Percentiles rank a stretch among this genome's conserved stretches.
These are phyloP conservation scores for Prunus campanulata DNA, from an alignment of 306 rosid species.

Conservation along the genomic window DNA sequence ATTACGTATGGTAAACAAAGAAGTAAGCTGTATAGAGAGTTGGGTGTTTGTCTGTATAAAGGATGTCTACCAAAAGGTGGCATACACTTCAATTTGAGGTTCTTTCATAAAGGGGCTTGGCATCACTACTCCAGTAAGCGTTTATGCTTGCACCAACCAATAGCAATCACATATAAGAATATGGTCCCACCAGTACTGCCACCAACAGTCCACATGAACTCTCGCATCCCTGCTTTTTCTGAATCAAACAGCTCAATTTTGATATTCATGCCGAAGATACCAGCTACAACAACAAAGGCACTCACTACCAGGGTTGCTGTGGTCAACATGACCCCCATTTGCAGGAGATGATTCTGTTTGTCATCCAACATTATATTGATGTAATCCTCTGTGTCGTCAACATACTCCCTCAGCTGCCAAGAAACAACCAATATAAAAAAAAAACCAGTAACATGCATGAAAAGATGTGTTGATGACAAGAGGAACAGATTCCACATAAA, in stretches of 20 bases:
- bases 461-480: neutral
- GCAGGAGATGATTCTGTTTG: slow-evolving; percentile 96
- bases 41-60: neutral
- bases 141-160: slow-evolving; percentile 69
- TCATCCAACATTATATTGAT: slow-evolving; percentile 99
- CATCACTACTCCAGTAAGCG: slow-evolving; percentile 54
- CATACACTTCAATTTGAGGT: neutral
- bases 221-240: slow-evolving; percentile 29
- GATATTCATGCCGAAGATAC: slow-evolving; percentile 89
- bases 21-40: neutral
- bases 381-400: slow-evolving; percentile 95
- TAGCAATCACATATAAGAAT: slow-evolving; percentile 54
- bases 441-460: neutral
- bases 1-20: neutral
- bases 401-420: slow-evolving; percentile 89
- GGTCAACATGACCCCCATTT: slow-evolving; percentile 98
- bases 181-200: slow-evolving; percentile 45
- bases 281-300: slow-evolving; percentile 89
- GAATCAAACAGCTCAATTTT: slow-evolving; percentile 55
- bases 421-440: neutral
- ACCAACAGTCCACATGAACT: slow-evolving; percentile 65
- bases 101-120: neutral
- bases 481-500: neutral
- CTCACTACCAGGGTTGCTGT: slow-evolving; percentile 91
- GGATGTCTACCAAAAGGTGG: neutral